Base-by-base conservation (phyloP, 176 grass and related monocot genomes). In the Rhynchospora breviuscula region DNA sequence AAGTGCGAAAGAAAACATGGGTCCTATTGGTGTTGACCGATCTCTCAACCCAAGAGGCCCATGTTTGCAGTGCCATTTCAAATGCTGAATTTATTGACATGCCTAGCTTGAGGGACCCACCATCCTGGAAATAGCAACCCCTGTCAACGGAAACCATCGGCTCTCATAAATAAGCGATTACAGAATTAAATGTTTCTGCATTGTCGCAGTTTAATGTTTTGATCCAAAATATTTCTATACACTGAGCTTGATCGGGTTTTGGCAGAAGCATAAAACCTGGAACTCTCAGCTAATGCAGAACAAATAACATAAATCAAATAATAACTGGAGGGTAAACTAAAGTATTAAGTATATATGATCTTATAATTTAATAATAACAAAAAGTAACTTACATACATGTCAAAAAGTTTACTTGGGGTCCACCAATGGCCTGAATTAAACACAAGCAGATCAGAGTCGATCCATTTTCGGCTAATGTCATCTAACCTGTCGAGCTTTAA, bases 351-450 rank as follows among this genome's bases (percentile, higher is more conserved):
- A 40, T 35, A 43, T 49, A 75, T 52, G 31, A 64, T 29, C 19
- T 18, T 78, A 52, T 12, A 83, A 85, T 18, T 85, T 47, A 78
- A 21, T 29, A 0, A 0, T 0, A 33, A 79, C 26, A 48, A 81
- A 31, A 88, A 25, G 5, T 59, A 73, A 91, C 93, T 99, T 90
- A 99, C 96, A 99, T 89, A 99, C 96, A 99, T 89, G 66, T 99
- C 96, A 89, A 95, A 99, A 61, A 99, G 85, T 88, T 99, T 99
- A 87, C 89, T 95, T 46, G 93, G 89, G 46, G 91, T 99, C 96
- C 96, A 99, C 96, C 96, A 99, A 81, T 99, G 96, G 17, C 96
- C 96, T 47, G 93, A 99, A 22, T 99, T 99, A 85, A 99, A 99
- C 78, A 99, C 91, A 52, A 99, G 91, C 63, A 95, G 81, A 86